A percentile compares a stretch with the other conserved stretches of the same genome.
Conservation (phyloP, 169 alveolate genomes). For the Cardiosporidium cionae region DNA sequence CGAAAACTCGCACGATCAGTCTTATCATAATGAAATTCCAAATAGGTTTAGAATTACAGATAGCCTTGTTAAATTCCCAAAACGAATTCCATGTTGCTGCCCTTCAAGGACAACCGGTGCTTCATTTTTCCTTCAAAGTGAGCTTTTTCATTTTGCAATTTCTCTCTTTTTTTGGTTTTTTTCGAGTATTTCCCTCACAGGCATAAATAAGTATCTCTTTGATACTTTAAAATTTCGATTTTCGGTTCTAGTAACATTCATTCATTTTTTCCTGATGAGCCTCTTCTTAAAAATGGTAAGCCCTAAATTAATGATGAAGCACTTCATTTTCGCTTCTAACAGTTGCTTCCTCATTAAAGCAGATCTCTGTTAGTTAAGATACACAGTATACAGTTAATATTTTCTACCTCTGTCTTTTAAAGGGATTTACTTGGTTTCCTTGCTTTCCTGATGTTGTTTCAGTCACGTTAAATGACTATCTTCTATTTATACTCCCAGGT, state of each 20-base stretch:
- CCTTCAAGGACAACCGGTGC: too few species aligned
- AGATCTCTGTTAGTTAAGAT: not conserved
- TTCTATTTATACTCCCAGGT: too few species aligned
- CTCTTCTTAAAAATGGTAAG: not conserved
- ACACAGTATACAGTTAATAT: not conserved
- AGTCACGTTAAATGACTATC: too few species aligned
- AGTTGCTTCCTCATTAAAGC: not conserved
- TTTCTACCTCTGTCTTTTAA: not conserved
- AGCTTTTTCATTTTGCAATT: too few species aligned
- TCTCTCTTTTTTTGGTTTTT: slow-evolving; percentile 4
- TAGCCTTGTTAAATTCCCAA: too few species aligned
- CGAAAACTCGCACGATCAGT: too few species aligned
- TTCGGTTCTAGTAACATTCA: slow-evolving; percentile 9
- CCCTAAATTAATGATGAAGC: not conserved
- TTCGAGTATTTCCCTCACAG: slow-evolving; percentile 14
- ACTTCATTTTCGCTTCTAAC: not conserved
- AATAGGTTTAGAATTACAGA: too few species aligned
- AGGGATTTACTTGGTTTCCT: not conserved
- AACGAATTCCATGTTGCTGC: too few species aligned
- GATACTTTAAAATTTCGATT: slow-evolving; percentile 1
- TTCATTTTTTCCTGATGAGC: not conserved
- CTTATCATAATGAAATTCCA: too few species aligned
- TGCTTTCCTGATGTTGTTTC: too few species aligned
- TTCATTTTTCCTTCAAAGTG: too few species aligned
- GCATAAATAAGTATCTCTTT: slow-evolving; percentile 7